These are phyloP conservation scores for Akebia trifoliata DNA, from an alignment of 164 flowering plant species.

Conservation along the genomic window DNA sequence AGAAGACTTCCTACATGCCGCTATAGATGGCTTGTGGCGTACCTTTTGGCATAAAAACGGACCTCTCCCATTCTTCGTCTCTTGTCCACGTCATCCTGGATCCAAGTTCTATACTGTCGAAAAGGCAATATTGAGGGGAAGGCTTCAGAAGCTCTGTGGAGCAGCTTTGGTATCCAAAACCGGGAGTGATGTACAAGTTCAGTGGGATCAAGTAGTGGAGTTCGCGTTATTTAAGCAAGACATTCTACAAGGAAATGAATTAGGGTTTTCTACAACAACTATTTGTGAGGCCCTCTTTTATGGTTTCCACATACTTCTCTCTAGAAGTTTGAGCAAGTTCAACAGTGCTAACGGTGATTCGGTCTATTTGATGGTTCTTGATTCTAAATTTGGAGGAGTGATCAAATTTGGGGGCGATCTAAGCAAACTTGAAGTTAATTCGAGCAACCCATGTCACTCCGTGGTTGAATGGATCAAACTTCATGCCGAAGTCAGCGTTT, in stretches of 20 bases:
- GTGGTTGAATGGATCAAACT: conserved; percentile 60
- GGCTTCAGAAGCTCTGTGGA: conserved; percentile 41
- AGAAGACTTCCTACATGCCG: conserved; percentile 59
- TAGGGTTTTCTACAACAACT: conserved; percentile 35
- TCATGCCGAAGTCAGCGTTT: conserved; percentile 51
- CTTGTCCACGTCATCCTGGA: conserved; percentile 49
- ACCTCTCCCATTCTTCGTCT: conserved; percentile 49
- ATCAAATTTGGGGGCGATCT: conserved; percentile 67
- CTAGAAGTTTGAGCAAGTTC: conserved; percentile 47
- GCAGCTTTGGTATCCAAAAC: conserved; percentile 45
- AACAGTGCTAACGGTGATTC: conserved; percentile 25
- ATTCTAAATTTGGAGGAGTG: conserved; percentile 69
- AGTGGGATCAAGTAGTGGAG: conserved; percentile 54
- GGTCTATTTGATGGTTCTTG: conserved; percentile 47
- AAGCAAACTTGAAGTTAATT: conserved; percentile 45
- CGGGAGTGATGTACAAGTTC: conserved; percentile 27
- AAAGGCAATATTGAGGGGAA: conserved; percentile 51
- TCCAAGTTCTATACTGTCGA: conserved; percentile 54
- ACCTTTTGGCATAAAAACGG: conserved; percentile 58
- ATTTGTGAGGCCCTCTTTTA: conserved; percentile 61
- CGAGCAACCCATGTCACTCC: conserved; percentile 46
- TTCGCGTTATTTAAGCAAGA: conserved; percentile 47
- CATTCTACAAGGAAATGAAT: conserved; percentile 37
- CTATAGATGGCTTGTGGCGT: conserved; percentile 52
- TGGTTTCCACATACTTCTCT: conserved; percentile 53